phyloP scores from a whole-genome alignment of 2,329 filamentous ascomycete species.

The Bertia moriformis region DNA sequence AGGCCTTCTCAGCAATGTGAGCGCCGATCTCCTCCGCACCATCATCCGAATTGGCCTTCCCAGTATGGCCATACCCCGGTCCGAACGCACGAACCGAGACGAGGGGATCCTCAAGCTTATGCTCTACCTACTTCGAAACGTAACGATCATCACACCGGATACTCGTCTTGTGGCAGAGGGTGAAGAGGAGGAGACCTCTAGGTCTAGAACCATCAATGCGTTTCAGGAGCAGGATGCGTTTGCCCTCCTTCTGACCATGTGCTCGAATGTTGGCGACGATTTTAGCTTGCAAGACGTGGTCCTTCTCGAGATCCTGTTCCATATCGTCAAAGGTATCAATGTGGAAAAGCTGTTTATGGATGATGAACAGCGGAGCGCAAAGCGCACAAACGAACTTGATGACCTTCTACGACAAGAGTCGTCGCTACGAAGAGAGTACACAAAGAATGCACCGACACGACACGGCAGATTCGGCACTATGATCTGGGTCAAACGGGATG shows the following conservation, averaged over 20 bases:
- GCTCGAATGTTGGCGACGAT: constrained; percentile 86
- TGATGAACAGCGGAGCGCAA: constrained; percentile 53
- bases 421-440: constrained; percentile 65
- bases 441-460: constrained; percentile 24
- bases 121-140: constrained; percentile 77
- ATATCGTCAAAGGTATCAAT: constrained; percentile 80
- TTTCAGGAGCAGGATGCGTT: constrained; percentile 88
- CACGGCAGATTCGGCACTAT: constrained; percentile 95
- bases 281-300: constrained; percentile 79
- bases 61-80: constrained; percentile 65
- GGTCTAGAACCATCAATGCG: constrained; percentile 74
- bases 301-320: constrained; percentile 84
- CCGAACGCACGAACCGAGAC: constrained; percentile 65
- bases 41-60: constrained; percentile 71
- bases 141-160: constrained; percentile 69
- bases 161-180: constrained; percentile 62
- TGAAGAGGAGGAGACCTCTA: constrained; percentile 79
- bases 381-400: constrained; percentile 60
- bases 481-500: constrained; percentile 85
- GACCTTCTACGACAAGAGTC: constrained; percentile 68
- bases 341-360: constrained; percentile 74
- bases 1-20: constrained; percentile 70
- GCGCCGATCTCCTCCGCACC: constrained; percentile 62
- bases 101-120: constrained; percentile 86
- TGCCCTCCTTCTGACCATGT: constrained; percentile 67